These are phyloP conservation scores for Clonostachys sp. DNA, from an alignment of 2,329 filamentous ascomycete species.

Conservation along the genomic window DNA sequence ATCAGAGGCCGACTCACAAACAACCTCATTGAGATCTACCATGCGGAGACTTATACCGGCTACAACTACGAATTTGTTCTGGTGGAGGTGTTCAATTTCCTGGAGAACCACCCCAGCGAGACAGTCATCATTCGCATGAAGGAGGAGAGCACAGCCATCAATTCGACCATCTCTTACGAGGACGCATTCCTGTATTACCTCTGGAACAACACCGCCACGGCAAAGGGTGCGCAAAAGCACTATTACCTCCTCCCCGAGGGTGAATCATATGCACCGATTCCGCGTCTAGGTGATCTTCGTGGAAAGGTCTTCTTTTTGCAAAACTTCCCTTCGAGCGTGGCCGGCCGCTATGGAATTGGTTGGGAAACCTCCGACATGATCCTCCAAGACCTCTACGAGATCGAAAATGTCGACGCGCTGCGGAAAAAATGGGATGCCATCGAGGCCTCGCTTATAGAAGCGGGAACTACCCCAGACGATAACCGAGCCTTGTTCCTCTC, in stretches of 20 bases:
- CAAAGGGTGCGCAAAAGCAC: constrained; percentile 23
- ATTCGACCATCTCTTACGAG: constrained; percentile 33
- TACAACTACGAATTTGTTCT: constrained; percentile 37
- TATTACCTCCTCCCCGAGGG: constrained; percentile 29
- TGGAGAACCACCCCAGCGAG: constrained; percentile 37
- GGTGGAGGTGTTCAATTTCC: constrained; percentile 35
- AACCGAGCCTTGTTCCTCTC: constrained; percentile 35
- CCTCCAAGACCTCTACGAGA: constrained; percentile 42
- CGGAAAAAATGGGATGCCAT: constrained; percentile 42
- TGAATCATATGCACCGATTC: constrained; percentile 22
- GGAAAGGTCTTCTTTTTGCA: constrained; percentile 43
- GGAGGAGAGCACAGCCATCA: constrained; percentile 34
- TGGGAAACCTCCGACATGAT: constrained; percentile 38
- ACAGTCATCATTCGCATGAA: constrained; percentile 44
- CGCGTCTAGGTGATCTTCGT: constrained; percentile 38
- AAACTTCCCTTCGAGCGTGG: constrained; percentile 30
- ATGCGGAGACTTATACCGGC: constrained; percentile 37
- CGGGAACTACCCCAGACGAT: constrained; percentile 22
- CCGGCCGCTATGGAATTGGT: constrained; percentile 30
- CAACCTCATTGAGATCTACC: constrained; percentile 39
- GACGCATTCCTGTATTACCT: constrained; percentile 37
- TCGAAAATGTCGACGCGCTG: constrained; percentile 33
- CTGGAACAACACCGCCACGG: constrained; percentile 22
- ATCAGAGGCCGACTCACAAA: constrained; percentile 38
- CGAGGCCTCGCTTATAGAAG: constrained; percentile 28